A percentile compares a stretch with the other conserved stretches of the same genome.
Evolutionary conservation across 2,329 filamentous ascomycete species (phyloP).

Genomic region (Botryotinia globosa): DNA sequence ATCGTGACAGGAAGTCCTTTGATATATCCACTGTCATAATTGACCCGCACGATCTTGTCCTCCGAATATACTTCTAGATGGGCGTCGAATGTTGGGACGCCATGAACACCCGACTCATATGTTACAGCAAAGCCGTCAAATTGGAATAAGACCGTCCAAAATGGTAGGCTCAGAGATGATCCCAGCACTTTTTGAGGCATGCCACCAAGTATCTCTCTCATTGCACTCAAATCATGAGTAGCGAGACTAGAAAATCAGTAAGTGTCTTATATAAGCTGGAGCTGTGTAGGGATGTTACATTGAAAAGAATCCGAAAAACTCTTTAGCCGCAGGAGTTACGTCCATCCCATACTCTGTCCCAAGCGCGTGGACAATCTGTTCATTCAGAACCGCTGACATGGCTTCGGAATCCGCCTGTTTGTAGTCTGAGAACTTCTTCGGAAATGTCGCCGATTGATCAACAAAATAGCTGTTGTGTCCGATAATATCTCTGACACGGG

Average conservation of each 20-base stretch:
- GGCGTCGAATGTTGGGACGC: slow-evolving; percentile 53
- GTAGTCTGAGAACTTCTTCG: slow-evolving; percentile 45
- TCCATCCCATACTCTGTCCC: slow-evolving; percentile 60
- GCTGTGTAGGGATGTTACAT: background rate
- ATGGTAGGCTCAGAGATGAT: slow-evolving; percentile 44
- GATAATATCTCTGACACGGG: slow-evolving; percentile 48
- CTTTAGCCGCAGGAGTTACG: slow-evolving; percentile 9
- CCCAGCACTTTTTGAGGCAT: slow-evolving; percentile 47
- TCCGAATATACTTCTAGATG: slow-evolving; percentile 52
- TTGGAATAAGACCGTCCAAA: slow-evolving; percentile 46
- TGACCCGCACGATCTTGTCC: slow-evolving; percentile 52
- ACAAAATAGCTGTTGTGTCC: slow-evolving; percentile 53
- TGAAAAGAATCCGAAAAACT: slow-evolving; percentile 15
- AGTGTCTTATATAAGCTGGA: background rate
- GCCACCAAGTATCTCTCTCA: slow-evolving; percentile 51
- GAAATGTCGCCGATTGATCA: slow-evolving; percentile 48
- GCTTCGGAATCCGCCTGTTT: slow-evolving; percentile 29
- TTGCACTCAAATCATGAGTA: slow-evolving; percentile 52
- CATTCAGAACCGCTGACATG: slow-evolving; percentile 63
- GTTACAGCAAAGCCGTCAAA: slow-evolving; percentile 49
- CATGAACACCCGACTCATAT: slow-evolving; percentile 56
- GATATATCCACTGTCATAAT: slow-evolving; percentile 58
- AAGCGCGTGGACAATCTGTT: slow-evolving; percentile 85
- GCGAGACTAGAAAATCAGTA: slow-evolving; percentile 46
- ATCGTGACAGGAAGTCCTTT: slow-evolving; percentile 49